phyloP scores from a whole-genome alignment of 2,329 filamentous ascomycete genomes.

The Exophiala phaeomuriformis region DNA sequence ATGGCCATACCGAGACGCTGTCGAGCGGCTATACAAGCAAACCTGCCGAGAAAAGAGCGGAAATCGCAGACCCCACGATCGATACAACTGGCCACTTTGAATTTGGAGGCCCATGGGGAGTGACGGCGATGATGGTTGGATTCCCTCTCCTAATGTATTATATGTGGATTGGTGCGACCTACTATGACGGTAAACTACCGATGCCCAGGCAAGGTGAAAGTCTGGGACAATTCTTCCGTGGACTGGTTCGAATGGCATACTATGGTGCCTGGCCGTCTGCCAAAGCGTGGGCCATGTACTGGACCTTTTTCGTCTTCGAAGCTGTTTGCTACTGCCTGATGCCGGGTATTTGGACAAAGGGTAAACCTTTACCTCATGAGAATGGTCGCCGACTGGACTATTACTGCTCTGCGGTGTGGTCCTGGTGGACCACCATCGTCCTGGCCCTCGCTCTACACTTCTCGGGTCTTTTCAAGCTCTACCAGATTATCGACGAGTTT shows the following conservation, averaged over 20 bases:
- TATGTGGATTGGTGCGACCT: slow-evolving; percentile 95
- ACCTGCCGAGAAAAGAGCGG: slow-evolving; percentile 15
- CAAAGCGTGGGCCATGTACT: slow-evolving; percentile 89
- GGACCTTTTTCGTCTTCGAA: slow-evolving; percentile 84
- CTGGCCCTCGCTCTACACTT: slow-evolving; percentile 67
- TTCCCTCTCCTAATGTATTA: slow-evolving; percentile 98
- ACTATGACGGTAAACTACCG: slow-evolving; percentile 81
- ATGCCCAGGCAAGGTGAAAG: slow-evolving; percentile 58
- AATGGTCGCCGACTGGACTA: slow-evolving; percentile 82
- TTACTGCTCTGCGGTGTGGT: slow-evolving; percentile 85
- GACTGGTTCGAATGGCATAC: slow-evolving; percentile 67
- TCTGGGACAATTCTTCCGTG: slow-evolving; percentile 61
- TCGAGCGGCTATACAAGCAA: slow-evolving; percentile 17
- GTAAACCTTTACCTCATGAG: slow-evolving; percentile 76
- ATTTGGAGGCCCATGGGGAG: slow-evolving; percentile 81
- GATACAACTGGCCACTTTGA: slow-evolving; percentile 55
- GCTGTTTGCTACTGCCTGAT: slow-evolving; percentile 73
- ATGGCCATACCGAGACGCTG: slow-evolving; percentile 15
- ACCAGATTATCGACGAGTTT: slow-evolving; percentile 91
- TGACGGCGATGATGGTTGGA: slow-evolving; percentile 75
- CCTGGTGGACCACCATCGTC: slow-evolving; percentile 78
- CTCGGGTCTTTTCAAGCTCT: slow-evolving; percentile 76
- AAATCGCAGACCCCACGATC: slow-evolving; percentile 38
- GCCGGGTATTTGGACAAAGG: slow-evolving; percentile 79
- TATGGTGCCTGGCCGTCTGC: slow-evolving; percentile 74